phyloP scores from a whole-genome alignment of 352 stramenopile genomes.

The Phytophthora chlamydospora region DNA sequence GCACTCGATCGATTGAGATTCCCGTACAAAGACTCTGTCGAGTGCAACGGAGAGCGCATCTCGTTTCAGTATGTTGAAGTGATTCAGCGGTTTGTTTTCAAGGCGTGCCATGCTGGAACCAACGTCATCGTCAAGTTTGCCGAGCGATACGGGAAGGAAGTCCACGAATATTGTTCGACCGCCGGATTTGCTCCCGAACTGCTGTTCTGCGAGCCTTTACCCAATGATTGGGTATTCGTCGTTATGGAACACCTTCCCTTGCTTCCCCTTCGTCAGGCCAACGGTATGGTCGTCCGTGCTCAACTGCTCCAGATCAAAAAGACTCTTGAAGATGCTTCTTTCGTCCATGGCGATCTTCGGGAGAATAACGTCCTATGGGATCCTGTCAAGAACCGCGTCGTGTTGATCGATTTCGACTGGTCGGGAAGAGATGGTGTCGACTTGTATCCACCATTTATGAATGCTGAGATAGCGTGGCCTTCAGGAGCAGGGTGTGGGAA shows the following conservation, averaged over 20 bases:
- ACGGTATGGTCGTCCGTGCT: slow-evolving; percentile 3
- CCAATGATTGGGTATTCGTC: slow-evolving; percentile 33
- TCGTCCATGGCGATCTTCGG: slow-evolving; percentile 20
- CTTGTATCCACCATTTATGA: slow-evolving; percentile 38
- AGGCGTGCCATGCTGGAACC: slow-evolving; percentile 17
- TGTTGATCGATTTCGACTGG: slow-evolving; percentile 47
- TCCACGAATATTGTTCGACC: slow-evolving; percentile 27
- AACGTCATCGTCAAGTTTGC: slow-evolving; percentile 35
- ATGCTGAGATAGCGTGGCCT: slow-evolving; percentile 27
- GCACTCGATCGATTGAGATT: slow-evolving; percentile 26
- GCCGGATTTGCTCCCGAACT: slow-evolving; percentile 24
- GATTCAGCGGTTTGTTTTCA: slow-evolving; percentile 26
- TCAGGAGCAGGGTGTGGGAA: slow-evolving; percentile 25
- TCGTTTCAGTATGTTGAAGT: slow-evolving; percentile 29
- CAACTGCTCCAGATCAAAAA: slow-evolving; percentile 28
- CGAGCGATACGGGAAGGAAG: slow-evolving; percentile 24
- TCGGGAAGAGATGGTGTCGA: slow-evolving; percentile 27
- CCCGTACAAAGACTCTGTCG: slow-evolving; percentile 31
- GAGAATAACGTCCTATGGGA: slow-evolving; percentile 35
- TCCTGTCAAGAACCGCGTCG: slow-evolving; percentile 29
- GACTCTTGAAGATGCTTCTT: slow-evolving; percentile 8
- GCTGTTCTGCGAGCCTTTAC: slow-evolving; percentile 23
- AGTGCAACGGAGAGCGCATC: slow-evolving; percentile 13
- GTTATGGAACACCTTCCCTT: slow-evolving; percentile 33
- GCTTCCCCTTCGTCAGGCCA: not conserved